Percentiles rank a stretch among this genome's conserved stretches.
Evolutionary conservation across 768 basidiomycete genomes (phyloP).

Genomic region (Hemileccinum rubropunctum): DNA sequence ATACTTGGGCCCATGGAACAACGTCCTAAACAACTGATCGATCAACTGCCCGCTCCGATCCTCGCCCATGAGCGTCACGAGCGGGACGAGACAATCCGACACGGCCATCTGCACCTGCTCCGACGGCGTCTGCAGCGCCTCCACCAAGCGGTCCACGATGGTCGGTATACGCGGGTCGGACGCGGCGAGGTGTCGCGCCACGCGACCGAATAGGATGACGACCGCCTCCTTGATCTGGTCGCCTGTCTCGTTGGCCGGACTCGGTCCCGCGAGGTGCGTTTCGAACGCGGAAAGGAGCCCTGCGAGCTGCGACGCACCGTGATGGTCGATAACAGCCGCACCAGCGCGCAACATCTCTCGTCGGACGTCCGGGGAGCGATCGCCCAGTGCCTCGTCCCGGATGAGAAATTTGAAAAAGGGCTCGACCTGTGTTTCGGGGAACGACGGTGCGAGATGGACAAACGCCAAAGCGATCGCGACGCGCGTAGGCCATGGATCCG

Average conservation of each 20-base stretch:
- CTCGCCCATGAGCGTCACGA: conserved; percentile 67
- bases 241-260: conserved; percentile 62
- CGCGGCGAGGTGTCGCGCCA: conserved; percentile 82
- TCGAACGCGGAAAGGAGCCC: conserved; percentile 83
- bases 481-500: conserved; percentile 87
- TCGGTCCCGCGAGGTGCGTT: conserved; percentile 54
- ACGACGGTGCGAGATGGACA: conserved; percentile 60
- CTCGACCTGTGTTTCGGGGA: conserved; percentile 58
- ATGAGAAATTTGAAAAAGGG: conserved; percentile 85
- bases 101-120: conserved; percentile 97
- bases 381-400: conserved; percentile 83
- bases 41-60: conserved; percentile 51
- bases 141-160: conserved; percentile 83
- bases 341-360: conserved; percentile 87
- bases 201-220: conserved; percentile 90
- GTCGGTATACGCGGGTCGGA: conserved; percentile 73
- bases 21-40: conserved; percentile 70
- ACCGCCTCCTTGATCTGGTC: conserved; percentile 95
- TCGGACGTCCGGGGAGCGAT: conserved; percentile 77
- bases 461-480: conserved; percentile 71
- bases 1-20: conserved; percentile 81
- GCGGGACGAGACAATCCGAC: conserved; percentile 88
- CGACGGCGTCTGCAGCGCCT: conserved; percentile 88
- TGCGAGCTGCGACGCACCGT: conserved; percentile 70
- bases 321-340: conserved; percentile 74